Base-by-base conservation (phyloP, 495 filamentous ascomycete genomes). In the Lophiotrema nucula region DNA sequence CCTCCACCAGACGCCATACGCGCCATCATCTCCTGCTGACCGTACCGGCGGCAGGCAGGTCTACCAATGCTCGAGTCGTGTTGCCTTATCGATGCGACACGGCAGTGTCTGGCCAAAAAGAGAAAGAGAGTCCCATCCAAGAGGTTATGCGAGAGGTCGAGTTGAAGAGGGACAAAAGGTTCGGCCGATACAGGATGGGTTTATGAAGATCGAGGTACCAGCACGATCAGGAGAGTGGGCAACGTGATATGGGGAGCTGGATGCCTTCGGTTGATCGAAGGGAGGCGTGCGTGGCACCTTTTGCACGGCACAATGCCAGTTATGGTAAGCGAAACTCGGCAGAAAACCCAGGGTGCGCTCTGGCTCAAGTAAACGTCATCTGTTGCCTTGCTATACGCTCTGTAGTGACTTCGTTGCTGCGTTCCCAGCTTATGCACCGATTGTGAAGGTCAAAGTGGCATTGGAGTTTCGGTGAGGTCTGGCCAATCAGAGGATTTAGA, bases 191-290 rank as follows among this genome's bases (percentile, higher is more conserved):
- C n/a, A n/a, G n/a, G n/a, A n/a, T n/a, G n/a, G n/a, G n/a, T n/a
- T n/a, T n/a, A n/a, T n/a, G n/a, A n/a, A n/a, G n/a, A n/a, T n/a
- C n/a, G n/a, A n/a, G n/a, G n/a, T n/a, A n/a, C n/a, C n/a, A n/a
- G n/a, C n/a, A n/a, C n/a, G n/a, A n/a, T 49, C 27, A 33, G 37
- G 33, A 16, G 47, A 5, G 43, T 27, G 13, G 28, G 48, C n/a
- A 52, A 43, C 47, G 45, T 59, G 56, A 57, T 48, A 43, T 57
- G 28, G 56, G 31, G 54, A 33, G 45, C 48, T 15, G 44, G 43
- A 21, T 39, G 44, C 15, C 22, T 39, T 13, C 6, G 52, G 23
- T 47, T 55, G 39, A 37, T 46, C 31, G 15, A 35, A 35, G 8
- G 31, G 31, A 8, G 31, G 31, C 31, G 8, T 35, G 39, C 25